A percentile compares a stretch with the other conserved stretches of the same genome.
These are phyloP conservation scores for Russula sp. DNA, from an alignment of 768 basidiomycete species.

Conservation along the genomic window DNA sequence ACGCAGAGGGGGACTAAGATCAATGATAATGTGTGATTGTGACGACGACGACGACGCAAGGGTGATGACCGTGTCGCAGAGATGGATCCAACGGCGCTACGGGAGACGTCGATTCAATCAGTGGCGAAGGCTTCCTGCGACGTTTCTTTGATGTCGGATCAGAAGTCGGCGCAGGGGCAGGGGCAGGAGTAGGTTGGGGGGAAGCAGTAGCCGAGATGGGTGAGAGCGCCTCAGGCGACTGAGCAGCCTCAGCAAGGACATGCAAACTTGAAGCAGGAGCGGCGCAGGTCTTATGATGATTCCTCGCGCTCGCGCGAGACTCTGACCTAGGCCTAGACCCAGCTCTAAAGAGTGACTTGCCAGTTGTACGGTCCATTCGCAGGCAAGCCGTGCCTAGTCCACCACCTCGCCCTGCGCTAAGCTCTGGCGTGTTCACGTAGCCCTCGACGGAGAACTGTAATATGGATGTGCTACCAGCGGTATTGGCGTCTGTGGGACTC, in stretches of 20 bases:
- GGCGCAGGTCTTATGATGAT: not conserved
- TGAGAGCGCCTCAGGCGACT: conserved; percentile 22
- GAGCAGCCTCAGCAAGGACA: conserved; percentile 22
- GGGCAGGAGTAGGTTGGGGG: not conserved
- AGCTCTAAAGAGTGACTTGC: conserved; percentile 26
- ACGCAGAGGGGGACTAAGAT: not conserved
- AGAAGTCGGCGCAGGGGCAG: not conserved
- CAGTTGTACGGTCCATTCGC: conserved; percentile 25
- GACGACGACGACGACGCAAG: not conserved
- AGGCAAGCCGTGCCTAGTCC: not conserved
- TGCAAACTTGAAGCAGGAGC: conserved; percentile 17
- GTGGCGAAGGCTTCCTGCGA: conserved; percentile 13
- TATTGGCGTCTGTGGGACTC: too few species aligned
- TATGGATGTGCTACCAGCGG: too few species aligned
- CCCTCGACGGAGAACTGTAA: too few species aligned
- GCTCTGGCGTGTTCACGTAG: too few species aligned
- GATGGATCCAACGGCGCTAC: not conserved
- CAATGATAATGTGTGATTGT: not conserved
- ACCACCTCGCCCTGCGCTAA: too few species aligned
- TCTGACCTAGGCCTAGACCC: conserved; percentile 1
- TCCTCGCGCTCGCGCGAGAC: conserved; percentile 4
- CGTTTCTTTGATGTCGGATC: conserved; percentile 3
- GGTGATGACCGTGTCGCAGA: not conserved
- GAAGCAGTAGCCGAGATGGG: conserved; percentile 9
- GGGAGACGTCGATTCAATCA: conserved; percentile 11